Evolutionary conservation across 345 rosid genomes (phyloP).

Genomic region (Pelargonium nanum): DNA sequence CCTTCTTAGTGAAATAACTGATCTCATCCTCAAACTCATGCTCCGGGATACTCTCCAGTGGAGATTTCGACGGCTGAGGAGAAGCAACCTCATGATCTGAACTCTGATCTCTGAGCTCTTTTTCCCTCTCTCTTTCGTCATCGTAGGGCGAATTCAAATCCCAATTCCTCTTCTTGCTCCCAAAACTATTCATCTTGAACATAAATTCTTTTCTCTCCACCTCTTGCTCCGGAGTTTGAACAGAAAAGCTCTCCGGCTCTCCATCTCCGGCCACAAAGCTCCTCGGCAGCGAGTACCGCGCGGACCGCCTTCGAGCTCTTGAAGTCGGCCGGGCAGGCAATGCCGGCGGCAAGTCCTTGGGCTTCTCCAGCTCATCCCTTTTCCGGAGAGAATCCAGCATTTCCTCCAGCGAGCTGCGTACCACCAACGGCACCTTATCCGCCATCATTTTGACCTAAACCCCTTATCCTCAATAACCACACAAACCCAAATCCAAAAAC

Average conservation of each 20-base stretch:
- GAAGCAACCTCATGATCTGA: background rate
- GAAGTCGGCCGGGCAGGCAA: conserved; percentile 87
- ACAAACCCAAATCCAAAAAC: background rate
- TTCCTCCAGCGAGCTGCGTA: conserved; percentile 92
- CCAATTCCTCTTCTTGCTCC: conserved; percentile 63
- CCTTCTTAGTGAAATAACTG: conserved; percentile 80
- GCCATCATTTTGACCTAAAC: conserved; percentile 46
- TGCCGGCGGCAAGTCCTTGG: conserved; percentile 83
- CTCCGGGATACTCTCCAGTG: conserved; percentile 9
- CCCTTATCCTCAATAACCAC: background rate
- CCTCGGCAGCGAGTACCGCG: conserved; percentile 57
- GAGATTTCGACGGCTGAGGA: too few relatives aligned
- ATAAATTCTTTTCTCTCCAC: conserved; percentile 38
- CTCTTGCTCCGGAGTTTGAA: conserved; percentile 15
- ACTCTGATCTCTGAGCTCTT: conserved; percentile 1
- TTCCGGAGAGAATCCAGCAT: conserved; percentile 76
- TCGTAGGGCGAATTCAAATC: conserved; percentile 58
- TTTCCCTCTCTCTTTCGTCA: conserved; percentile 19
- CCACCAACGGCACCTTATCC: conserved; percentile 40
- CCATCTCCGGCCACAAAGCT: conserved; percentile 35
- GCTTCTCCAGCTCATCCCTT: conserved; percentile 59
- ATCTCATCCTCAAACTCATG: conserved; percentile 59
- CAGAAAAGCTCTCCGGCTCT: conserved; percentile 1
- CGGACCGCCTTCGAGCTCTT: conserved; percentile 71
- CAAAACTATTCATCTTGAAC: conserved; percentile 47